A percentile compares a stretch with the other conserved stretches of the same genome.
phyloP scores from a whole-genome alignment of 1,139 yeast genomes.

The Kodamaea sp. region DNA sequence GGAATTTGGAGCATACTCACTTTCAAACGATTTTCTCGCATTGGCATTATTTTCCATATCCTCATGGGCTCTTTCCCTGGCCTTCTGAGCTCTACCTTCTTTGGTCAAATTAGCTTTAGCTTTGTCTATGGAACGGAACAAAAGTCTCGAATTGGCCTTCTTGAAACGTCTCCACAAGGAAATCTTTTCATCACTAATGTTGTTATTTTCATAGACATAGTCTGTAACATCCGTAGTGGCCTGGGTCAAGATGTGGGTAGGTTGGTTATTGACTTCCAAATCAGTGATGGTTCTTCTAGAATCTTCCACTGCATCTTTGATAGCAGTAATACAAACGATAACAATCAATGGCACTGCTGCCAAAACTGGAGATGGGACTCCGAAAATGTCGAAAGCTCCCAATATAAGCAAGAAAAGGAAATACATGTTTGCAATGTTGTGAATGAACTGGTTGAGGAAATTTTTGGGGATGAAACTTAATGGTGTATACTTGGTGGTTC shows the following conservation, averaged over 20 bases:
- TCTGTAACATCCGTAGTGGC: slow-evolving; percentile 7
- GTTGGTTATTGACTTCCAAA: slow-evolving; percentile 54
- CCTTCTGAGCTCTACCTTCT: slow-evolving; percentile 37
- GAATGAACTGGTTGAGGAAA: slow-evolving; percentile 47
- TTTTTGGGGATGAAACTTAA: slow-evolving; percentile 56
- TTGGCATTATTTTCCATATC: slow-evolving; percentile 10
- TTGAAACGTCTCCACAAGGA: slow-evolving; percentile 64
- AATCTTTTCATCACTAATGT: slow-evolving; percentile 49
- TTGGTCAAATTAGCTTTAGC: slow-evolving; percentile 36
- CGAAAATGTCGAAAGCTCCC: slow-evolving; percentile 56
- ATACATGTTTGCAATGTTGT: slow-evolving; percentile 57
- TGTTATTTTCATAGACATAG: slow-evolving; percentile 38
- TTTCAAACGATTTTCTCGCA: slow-evolving; percentile 37
- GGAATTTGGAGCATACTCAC: slow-evolving; percentile 19
- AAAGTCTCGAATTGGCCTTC: slow-evolving; percentile 42
- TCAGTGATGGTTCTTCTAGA: slow-evolving; percentile 55
- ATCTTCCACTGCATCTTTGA: slow-evolving; percentile 61
- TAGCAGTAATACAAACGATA: slow-evolving; percentile 54
- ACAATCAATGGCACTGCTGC: slow-evolving; percentile 63
- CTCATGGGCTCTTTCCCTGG: slow-evolving; percentile 21
- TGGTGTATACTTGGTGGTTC: slow-evolving; percentile 64
- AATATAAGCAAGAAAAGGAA: slow-evolving; percentile 52
- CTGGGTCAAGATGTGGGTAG: slow-evolving; percentile 44
- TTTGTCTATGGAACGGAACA: slow-evolving; percentile 31
- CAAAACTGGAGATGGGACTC: slow-evolving; percentile 57